A percentile compares a stretch with the other conserved stretches of the same genome.
Evolutionary conservation across 2,329 filamentous ascomycete genomes (phyloP).

Genomic region (Aspergillus latus): DNA sequence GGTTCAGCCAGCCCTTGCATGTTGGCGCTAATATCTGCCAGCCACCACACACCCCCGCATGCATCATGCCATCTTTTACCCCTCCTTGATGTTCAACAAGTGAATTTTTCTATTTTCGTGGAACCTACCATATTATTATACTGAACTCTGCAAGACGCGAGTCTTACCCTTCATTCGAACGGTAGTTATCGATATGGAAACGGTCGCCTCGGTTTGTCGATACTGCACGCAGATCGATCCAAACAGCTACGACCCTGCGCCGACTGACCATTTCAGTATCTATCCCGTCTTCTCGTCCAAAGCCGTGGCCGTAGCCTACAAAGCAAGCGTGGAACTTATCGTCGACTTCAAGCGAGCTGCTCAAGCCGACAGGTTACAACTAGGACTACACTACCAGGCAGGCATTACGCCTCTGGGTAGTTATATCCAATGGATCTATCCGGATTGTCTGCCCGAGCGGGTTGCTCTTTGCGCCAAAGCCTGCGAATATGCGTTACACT

Average conservation of each 20-base stretch:
- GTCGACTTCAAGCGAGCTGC: not conserved
- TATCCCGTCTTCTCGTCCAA: not conserved
- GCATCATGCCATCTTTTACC: too few relatives aligned
- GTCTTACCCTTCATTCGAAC: too few relatives aligned
- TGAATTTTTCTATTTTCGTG: too few relatives aligned
- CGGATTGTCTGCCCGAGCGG: not conserved
- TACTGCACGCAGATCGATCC: too few relatives aligned
- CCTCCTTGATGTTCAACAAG: too few relatives aligned
- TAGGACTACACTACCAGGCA: not conserved
- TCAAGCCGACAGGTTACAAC: not conserved
- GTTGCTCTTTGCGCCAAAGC: not conserved
- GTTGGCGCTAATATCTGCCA: too few relatives aligned
- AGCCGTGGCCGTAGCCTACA: not conserved
- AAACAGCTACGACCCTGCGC: not conserved
- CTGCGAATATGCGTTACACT: conserved; percentile 1
- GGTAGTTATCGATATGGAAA: too few relatives aligned
- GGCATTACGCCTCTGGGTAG: not conserved
- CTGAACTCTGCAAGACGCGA: too few relatives aligned
- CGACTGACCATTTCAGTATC: not conserved
- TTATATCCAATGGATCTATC: not conserved
- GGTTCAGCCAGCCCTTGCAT: too few relatives aligned
- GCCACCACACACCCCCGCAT: too few relatives aligned
- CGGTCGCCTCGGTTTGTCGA: too few relatives aligned
- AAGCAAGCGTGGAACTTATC: not conserved
- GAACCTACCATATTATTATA: too few relatives aligned